Percentiles rank a stretch among this genome's conserved stretches.
These are phyloP conservation scores for Alternaria triticina DNA, from an alignment of 2,329 filamentous ascomycete species.

Conservation along the genomic window DNA sequence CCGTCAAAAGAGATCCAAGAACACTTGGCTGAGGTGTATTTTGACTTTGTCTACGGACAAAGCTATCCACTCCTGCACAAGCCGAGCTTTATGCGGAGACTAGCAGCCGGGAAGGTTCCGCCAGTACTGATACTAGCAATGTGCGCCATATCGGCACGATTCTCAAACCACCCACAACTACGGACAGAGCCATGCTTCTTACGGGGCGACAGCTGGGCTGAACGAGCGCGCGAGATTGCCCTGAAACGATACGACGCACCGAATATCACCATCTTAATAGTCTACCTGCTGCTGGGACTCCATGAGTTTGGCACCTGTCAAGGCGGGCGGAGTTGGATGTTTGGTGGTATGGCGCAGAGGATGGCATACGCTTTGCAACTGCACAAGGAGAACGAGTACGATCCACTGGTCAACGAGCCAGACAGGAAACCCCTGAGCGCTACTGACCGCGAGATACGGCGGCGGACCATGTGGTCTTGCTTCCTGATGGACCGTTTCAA, in stretches of 20 bases:
- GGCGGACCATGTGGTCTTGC: constrained; percentile 97
- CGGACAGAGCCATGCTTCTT: constrained; percentile 79
- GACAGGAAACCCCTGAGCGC: constrained; percentile 75
- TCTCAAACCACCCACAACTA: constrained; percentile 85
- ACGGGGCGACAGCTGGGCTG: constrained; percentile 90
- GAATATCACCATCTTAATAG: constrained; percentile 94
- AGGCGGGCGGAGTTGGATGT: constrained; percentile 92
- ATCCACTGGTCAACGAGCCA: constrained; percentile 70
- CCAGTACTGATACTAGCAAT: constrained; percentile 93
- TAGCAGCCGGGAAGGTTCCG: constrained; percentile 79
- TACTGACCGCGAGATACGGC: constrained; percentile 88
- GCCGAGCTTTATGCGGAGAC: constrained; percentile 91
- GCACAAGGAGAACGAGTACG: constrained; percentile 87
- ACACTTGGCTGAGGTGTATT: constrained; percentile 92
- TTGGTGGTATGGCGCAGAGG: constrained; percentile 91
- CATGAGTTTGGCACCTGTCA: constrained; percentile 98
- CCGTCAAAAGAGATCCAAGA: constrained; percentile 89
- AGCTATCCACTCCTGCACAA: constrained; percentile 95
- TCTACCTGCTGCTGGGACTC: constrained; percentile 83
- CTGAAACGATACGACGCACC: constrained; percentile 89
- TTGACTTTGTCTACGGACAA: constrained; percentile 94
- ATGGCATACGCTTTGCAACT: constrained; percentile 97
- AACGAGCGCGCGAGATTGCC: constrained; percentile 84
- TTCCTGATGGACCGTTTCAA: constrained; percentile 98
- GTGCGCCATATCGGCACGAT: constrained; percentile 92